Evolutionary conservation across 2,329 filamentous ascomycete genomes (phyloP), one percentile per base, ranked within the genome.

Genomic region (Phialemoniopsis sp.): DNA sequence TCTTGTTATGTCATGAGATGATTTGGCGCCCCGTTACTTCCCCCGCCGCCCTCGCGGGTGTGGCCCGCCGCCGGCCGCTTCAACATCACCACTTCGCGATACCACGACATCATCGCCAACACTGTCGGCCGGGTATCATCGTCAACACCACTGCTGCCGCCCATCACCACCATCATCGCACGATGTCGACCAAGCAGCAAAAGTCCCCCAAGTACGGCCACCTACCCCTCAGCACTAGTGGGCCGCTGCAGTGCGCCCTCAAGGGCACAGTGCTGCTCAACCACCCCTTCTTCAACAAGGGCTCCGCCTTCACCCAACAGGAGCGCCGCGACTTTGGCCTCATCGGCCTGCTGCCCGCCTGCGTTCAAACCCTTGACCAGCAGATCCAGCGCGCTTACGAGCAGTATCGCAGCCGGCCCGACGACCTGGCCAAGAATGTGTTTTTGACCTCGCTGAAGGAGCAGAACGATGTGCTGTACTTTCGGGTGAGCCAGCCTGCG

Each of bases 381-480:
- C 89, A 95, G 56, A 78, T 79, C 36, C 65, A 78, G 41, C 77
- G 89, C 17, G 89, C 89, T 1, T 94, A 94, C 57, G 64, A 88
- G 49, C 89, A 95, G 57, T 95, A 90, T 62, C 67, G 63, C 15
- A 76, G 70, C 3, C 71, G 76, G 4, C 56, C 63, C 0, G 76
- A 83, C 56, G 76, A 84, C 46, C 63, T 95, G 29, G 82, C 83
- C 30, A 94, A 93, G 66, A 95, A 95, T 52, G 90, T 87, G 0
- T 95, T 95, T 56, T 75, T 95, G 70, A 87, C 85, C 0, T 89
- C 84, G 36, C 70, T 95, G 67, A 89, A 88, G 54, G 81, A 88
- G 51, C 89, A 95, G 60, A 95, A 93, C 60, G 77, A 86, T 45
- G 86, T 94, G 1, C 62, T 95, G 2, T 95, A 87, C 58, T 94